phyloP scores from a whole-genome alignment of 371 early-diverging fungal genomes.

The Nematocida sp. region DNA sequence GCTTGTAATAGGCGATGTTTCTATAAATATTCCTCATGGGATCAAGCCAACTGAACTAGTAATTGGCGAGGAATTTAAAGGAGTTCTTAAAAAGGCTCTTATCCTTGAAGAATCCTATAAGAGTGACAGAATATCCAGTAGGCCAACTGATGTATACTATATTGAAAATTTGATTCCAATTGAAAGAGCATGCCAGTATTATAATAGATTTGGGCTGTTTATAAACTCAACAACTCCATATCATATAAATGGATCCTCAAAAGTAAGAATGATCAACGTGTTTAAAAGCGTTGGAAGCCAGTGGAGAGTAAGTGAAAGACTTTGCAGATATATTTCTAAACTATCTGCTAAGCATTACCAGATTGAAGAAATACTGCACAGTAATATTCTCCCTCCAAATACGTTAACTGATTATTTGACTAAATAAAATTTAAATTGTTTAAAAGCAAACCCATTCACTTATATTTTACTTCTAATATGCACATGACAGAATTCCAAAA shows the following conservation, averaged over 20 bases:
- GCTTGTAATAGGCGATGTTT: constrained; percentile 19
- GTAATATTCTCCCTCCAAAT: neutral
- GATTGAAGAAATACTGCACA: constrained; percentile 28
- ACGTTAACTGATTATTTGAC: neutral
- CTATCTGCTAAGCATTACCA: constrained; percentile 20
- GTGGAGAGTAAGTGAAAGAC: constrained; percentile 45
- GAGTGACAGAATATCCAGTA: constrained; percentile 10
- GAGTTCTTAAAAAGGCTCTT: constrained; percentile 43
- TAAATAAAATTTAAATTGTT: neutral
- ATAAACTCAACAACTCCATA: constrained; percentile 47
- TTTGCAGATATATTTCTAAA: constrained; percentile 28
- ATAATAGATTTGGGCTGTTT: constrained; percentile 40
- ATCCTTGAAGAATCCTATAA: constrained; percentile 36
- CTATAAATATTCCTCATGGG: neutral
- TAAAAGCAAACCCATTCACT: neutral
- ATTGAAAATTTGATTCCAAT: constrained; percentile 22
- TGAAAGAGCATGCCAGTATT: constrained; percentile 45
- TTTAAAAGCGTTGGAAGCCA: constrained; percentile 10
- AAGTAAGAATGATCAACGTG: constrained; percentile 20
- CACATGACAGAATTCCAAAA: neutral
- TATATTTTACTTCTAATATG: neutral
- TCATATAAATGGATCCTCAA: neutral
- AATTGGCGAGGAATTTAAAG: constrained; percentile 47
- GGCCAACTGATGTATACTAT: constrained; percentile 37
- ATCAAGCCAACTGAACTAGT: neutral